A percentile compares a stretch with the other conserved stretches of the same genome.
Conservation (phyloP, 805 yeast genomes). For the Cyberlindnera americana region DNA sequence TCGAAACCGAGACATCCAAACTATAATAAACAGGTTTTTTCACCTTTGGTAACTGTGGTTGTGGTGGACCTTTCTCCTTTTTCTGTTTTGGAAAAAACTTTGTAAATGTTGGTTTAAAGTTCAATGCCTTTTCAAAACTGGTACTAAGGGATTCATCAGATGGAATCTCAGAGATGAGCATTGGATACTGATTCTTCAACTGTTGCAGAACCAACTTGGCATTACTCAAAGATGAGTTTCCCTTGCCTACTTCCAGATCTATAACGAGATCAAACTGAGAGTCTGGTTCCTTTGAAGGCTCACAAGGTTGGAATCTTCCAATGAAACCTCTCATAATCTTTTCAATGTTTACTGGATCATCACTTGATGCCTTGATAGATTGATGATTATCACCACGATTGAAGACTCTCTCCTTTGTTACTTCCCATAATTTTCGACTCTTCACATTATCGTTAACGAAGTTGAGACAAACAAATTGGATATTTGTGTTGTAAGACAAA, state of each 20-base stretch:
- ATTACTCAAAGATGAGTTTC: conserved; percentile 48
- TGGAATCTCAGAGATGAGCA: conserved; percentile 40
- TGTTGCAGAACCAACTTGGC: conserved; percentile 39
- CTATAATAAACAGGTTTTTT: conserved; percentile 45
- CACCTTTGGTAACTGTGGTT: conserved; percentile 8
- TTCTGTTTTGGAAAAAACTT: conserved; percentile 30
- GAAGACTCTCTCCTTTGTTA: conserved; percentile 58
- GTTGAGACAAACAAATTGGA: conserved; percentile 65
- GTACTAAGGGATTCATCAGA: conserved; percentile 36
- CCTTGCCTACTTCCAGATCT: conserved; percentile 42
- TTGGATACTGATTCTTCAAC: conserved; percentile 42
- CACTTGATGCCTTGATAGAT: conserved; percentile 54
- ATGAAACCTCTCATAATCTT: conserved; percentile 74
- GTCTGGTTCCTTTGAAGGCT: conserved; percentile 52
- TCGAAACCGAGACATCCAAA: conserved; percentile 31
- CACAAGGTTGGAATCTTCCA: conserved; percentile 61
- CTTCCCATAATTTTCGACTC: conserved; percentile 38
- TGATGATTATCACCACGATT: conserved; percentile 87
- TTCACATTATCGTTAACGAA: conserved; percentile 46
- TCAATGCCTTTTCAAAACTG: conserved; percentile 52
- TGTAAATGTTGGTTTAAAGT: conserved; percentile 49
- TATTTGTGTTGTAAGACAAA: conserved; percentile 39
- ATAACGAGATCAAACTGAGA: conserved; percentile 61
- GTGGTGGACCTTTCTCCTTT: conserved; percentile 3
- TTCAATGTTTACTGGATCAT: conserved; percentile 47